Base-by-base conservation (phyloP, 1,139 yeast genomes). In the Debaryomyces udenii region DNA sequence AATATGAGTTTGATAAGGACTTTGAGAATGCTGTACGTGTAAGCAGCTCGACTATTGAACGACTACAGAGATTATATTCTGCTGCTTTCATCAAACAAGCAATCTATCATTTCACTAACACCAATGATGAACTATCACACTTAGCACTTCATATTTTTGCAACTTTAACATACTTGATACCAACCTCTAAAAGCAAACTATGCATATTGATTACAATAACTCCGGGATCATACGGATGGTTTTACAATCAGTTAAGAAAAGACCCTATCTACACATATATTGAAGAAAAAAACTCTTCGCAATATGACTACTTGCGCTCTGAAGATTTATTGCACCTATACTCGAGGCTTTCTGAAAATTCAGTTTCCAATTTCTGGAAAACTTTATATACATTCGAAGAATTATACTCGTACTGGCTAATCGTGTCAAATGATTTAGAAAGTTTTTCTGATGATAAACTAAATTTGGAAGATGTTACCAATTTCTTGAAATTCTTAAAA, bases 401-500 rank as follows among this genome's bases (percentile, higher is more conserved):
- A 39, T 47, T 71, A 26, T 68, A 66, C 47, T 67, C 75, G 0
- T 74, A 70, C 46, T 67, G 73, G 73, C 47, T 83, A 17, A 76
- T 83, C 27, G 80, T 89, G 3, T 79, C 91, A 0, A 86, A 83
- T 45, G 96, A 89, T 56, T 62, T 69, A 16, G 95, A 86, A 53
- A 64, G 85, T 39, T 75, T 78, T 39, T 58, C 51, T 11, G 55
- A 59, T 9, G 79, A 70, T 2, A 70, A 66, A 27, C 59, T 86
- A n/a, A 59, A 76, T 0, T 51, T 68, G 11, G 68, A 63, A 0
- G 74, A 79, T n/a, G 73, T 83, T 4, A 46, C 52, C 3, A 54
- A 62, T 1, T 70, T 86, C 45, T 66, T 83, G 3, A 45, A 51
- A 2, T 78, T 83, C 45, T 62, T 86, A 40, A 81, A 80, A 48